A percentile compares a stretch with the other conserved stretches of the same genome.
These are phyloP conservation scores for Metarhizium brunneum DNA, from an alignment of 2,329 filamentous ascomycete species.

Conservation along the genomic window DNA sequence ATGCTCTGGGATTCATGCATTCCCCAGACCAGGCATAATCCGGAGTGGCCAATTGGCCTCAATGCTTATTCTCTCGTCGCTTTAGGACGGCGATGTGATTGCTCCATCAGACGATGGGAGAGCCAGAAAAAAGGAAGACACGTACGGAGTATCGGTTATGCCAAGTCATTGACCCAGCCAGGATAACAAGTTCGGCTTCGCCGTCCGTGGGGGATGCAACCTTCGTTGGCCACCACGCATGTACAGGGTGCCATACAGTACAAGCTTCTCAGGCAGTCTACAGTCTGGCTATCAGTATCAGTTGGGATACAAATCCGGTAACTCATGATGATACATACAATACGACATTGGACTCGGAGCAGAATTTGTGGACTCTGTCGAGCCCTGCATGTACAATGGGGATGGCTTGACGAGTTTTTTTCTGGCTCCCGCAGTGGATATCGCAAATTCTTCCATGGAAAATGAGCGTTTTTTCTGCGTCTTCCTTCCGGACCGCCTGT, in stretches of 20 bases:
- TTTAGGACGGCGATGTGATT: background rate
- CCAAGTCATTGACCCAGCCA: background rate
- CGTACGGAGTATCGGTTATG: background rate
- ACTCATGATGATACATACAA: no score
- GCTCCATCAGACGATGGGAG: background rate
- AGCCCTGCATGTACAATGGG: conserved; percentile 1
- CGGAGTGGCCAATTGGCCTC: conserved; percentile 1
- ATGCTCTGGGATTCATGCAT: background rate
- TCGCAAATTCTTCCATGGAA: background rate
- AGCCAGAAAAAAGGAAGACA: background rate
- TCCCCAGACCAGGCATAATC: conserved; percentile 1
- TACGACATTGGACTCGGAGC: background rate
- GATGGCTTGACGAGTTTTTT: conserved; percentile 5
- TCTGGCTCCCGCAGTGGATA: conserved; percentile 7
- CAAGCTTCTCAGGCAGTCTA: background rate
- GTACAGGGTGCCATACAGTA: no score
- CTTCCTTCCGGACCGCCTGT: background rate
- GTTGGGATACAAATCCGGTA: background rate
- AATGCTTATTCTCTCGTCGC: background rate
- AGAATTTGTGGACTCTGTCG: conserved; percentile 1
- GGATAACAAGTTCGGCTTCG: background rate
- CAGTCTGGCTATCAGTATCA: background rate
- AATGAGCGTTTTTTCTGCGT: conserved; percentile 6
- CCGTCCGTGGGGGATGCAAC: background rate
- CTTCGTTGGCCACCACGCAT: no score